Evolutionary conservation across 2,329 filamentous ascomycete species (phyloP).

Genomic region (Cercospora citrullina): DNA sequence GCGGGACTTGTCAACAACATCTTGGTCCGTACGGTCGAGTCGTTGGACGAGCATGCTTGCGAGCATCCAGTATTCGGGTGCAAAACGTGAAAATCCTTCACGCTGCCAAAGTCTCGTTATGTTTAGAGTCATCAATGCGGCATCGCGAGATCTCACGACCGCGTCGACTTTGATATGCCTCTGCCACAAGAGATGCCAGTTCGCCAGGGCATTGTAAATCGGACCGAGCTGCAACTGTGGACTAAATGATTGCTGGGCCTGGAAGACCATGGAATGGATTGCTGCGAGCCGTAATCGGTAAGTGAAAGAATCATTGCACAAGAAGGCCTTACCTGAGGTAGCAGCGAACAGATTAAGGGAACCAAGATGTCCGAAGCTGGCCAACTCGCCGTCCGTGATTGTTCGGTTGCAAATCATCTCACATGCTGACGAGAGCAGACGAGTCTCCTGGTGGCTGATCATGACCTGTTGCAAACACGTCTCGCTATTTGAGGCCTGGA

Average conservation of each 20-base stretch:
- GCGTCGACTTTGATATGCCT: background rate
- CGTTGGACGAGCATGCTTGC: constrained; percentile 12
- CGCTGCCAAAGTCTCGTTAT: background rate
- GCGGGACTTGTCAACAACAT: background rate
- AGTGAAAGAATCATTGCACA: background rate
- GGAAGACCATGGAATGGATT: constrained; percentile 14
- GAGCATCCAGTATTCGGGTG: constrained; percentile 14
- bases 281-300: background rate
- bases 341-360: background rate
- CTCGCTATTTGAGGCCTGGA: constrained; percentile 5
- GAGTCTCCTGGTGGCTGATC: background rate
- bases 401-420: constrained; percentile 5
- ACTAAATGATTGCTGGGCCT: constrained; percentile 11
- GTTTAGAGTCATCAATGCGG: background rate
- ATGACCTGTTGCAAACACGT: constrained; percentile 7
- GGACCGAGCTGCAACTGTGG: constrained; percentile 7
- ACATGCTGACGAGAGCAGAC: background rate
- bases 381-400: background rate
- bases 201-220: constrained; percentile 8
- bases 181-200: constrained; percentile 11
- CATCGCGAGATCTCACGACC: background rate
- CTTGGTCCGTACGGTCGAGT: background rate
- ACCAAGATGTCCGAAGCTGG: background rate
- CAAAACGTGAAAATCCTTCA: constrained; percentile 7
- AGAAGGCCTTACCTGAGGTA: background rate